phyloP scores from a whole-genome alignment of 306 rosid species.

The Adenanthera pavonina region DNA sequence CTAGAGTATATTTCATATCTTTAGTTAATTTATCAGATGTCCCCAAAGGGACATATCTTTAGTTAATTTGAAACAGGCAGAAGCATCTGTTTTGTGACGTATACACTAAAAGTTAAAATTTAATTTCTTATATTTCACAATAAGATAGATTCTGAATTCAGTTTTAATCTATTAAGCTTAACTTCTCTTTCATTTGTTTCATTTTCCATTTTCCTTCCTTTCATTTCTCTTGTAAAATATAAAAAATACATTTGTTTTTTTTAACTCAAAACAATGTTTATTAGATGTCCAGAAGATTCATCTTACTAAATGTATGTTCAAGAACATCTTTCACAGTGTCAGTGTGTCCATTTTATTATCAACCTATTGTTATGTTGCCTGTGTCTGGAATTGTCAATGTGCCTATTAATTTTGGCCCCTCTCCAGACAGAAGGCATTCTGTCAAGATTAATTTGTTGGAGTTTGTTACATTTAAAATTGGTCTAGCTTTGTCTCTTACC shows the following conservation, averaged over 20 bases:
- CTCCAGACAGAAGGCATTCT: not conserved
- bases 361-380: slow-evolving; percentile 3
- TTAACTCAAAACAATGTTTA: not conserved
- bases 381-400: not conserved
- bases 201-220: not conserved
- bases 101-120: slow-evolving; percentile 6
- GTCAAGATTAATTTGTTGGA: slow-evolving; percentile 22
- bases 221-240: slow-evolving; percentile 4
- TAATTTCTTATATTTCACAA: not conserved
- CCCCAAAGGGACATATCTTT: too few relatives aligned
- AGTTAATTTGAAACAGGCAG: not conserved
- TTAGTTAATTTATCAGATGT: not conserved
- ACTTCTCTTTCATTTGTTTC: slow-evolving; percentile 12
- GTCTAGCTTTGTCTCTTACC: slow-evolving; percentile 30
- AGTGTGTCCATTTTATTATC: slow-evolving; percentile 3
- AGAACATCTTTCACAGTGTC: not conserved
- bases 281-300: not conserved
- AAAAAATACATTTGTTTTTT: not conserved
- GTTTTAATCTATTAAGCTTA: not conserved
- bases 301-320: not conserved
- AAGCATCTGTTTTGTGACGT: not conserved
- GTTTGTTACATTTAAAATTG: slow-evolving; percentile 15
- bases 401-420: slow-evolving; percentile 14
- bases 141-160: slow-evolving; percentile 14
- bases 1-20: not conserved